These are phyloP conservation scores for Pestalotiopsis sp. DNA, from an alignment of 2,329 filamentous ascomycete genomes.

Conservation along the genomic window DNA sequence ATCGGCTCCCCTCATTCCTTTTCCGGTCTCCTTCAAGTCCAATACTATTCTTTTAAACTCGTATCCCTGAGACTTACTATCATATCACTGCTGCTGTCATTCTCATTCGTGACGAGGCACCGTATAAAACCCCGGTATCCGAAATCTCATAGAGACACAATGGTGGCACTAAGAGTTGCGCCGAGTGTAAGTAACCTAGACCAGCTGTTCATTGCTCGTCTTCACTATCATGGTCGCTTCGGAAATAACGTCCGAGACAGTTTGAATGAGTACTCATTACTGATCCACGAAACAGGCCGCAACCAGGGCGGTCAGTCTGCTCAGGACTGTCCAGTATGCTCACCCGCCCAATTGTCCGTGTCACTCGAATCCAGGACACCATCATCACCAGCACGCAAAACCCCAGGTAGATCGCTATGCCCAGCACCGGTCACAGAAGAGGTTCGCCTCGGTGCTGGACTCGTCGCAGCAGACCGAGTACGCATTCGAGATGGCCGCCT, in stretches of 20 bases:
- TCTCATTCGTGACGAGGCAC: neutral
- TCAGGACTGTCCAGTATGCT: conserved; percentile 88
- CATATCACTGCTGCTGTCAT: neutral
- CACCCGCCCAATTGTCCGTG: conserved; percentile 90
- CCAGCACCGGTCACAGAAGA: conserved; percentile 46
- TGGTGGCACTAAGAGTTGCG: conserved; percentile 35
- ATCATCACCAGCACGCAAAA: conserved; percentile 70
- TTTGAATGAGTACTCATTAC: neutral
- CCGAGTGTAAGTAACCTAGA: conserved; percentile 34
- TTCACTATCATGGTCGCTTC: neutral
- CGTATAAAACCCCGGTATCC: neutral
- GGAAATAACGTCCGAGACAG: too few species aligned
- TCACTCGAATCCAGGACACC: conserved; percentile 78
- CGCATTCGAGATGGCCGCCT: conserved; percentile 98
- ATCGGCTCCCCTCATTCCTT: neutral
- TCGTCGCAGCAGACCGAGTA: conserved; percentile 83
- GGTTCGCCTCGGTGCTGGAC: conserved; percentile 77
- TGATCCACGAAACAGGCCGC: conserved; percentile 50
- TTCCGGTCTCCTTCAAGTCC: neutral
- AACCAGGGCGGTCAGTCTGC: conserved; percentile 68
- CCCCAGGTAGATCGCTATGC: conserved; percentile 46
- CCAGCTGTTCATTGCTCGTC: too few species aligned
- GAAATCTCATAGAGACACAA: conserved; percentile 14
- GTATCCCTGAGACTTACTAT: neutral
- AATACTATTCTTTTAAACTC: neutral